Percentiles rank a stretch among this genome's conserved stretches.
Conservation (phyloP, 2,329 filamentous ascomycete genomes). For the Phialocephala sp. region DNA sequence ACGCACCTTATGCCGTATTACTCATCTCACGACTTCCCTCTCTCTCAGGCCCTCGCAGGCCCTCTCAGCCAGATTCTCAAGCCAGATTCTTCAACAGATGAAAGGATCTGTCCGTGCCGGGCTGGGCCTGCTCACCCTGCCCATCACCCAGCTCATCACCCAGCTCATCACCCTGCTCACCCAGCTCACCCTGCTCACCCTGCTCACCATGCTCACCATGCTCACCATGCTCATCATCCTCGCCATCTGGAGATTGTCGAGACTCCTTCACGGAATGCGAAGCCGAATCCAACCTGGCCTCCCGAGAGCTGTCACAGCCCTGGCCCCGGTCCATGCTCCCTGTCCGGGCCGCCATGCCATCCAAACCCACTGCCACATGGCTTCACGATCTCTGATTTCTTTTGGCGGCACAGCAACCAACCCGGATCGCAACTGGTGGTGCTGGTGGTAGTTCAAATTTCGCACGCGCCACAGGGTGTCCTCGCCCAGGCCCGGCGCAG, state of each 20-base stretch:
- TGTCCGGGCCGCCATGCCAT: not conserved
- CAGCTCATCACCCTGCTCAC: too few species aligned
- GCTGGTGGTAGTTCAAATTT: not conserved
- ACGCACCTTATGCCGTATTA: constrained; percentile 8
- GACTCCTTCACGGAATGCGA: constrained; percentile 1
- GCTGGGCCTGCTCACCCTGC: not conserved
- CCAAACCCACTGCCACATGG: constrained; percentile 7
- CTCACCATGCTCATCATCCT: not conserved
- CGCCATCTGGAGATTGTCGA: constrained; percentile 2
- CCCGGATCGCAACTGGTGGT: not conserved
- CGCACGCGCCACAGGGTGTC: not conserved
- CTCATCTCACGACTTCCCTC: not conserved
- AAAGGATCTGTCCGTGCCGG: constrained; percentile 8
- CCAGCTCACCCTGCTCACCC: too few species aligned
- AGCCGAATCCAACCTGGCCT: constrained; percentile 5
- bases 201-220: too few species aligned
- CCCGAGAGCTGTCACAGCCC: constrained; percentile 3
- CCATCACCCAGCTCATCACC: too few species aligned
- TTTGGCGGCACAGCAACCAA: not conserved
- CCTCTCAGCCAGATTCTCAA: not conserved
- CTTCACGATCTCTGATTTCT: not conserved
- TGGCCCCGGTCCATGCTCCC: not conserved
- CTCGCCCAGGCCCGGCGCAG: not conserved
- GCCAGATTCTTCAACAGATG: not conserved
- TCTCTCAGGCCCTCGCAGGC: too few species aligned